Percentiles rank a stretch among this genome's conserved stretches.
Conservation (phyloP, 2,329 filamentous ascomycete species). For the Beauveria medogensis region DNA sequence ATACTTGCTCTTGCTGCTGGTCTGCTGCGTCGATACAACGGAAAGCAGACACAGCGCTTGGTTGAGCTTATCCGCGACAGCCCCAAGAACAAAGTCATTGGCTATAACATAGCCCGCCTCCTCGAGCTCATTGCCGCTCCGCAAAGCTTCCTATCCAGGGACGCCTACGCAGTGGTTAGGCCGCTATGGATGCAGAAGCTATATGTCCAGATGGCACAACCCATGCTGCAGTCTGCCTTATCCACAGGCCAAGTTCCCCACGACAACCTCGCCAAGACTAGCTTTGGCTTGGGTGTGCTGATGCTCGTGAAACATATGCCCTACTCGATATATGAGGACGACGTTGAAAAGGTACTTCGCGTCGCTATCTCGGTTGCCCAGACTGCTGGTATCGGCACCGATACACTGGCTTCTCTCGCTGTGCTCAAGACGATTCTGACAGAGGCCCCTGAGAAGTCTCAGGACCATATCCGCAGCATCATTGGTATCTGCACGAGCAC, state of each 20-base stretch:
- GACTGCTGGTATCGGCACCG: slow-evolving; percentile 31
- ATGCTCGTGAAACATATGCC: slow-evolving; percentile 41
- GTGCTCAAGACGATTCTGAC: slow-evolving; percentile 41
- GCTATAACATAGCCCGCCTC: slow-evolving; percentile 32
- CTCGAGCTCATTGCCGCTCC: slow-evolving; percentile 35
- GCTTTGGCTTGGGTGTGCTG: slow-evolving; percentile 40
- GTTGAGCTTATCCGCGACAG: slow-evolving; percentile 29
- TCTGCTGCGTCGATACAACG: slow-evolving; percentile 30
- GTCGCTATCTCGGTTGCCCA: slow-evolving; percentile 40
- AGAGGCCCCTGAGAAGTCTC: slow-evolving; percentile 36
- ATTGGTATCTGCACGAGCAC: slow-evolving; percentile 37
- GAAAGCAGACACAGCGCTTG: slow-evolving; percentile 25
- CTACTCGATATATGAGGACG: slow-evolving; percentile 44
- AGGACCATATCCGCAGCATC: slow-evolving; percentile 41
- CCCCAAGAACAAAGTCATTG: slow-evolving; percentile 25
- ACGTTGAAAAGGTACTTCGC: slow-evolving; percentile 38
- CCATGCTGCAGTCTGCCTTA: slow-evolving; percentile 34
- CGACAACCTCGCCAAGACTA: slow-evolving; percentile 25
- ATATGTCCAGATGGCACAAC: slow-evolving; percentile 38
- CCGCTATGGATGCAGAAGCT: slow-evolving; percentile 42
- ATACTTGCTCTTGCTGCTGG: slow-evolving; percentile 30
- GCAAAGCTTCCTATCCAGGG: slow-evolving; percentile 29
- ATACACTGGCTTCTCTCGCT: slow-evolving; percentile 39
- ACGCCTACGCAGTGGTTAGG: slow-evolving; percentile 35
- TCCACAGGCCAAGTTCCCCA: slow-evolving; percentile 15